Evolutionary conservation across 192 early-diverging fungal genomes (phyloP), one percentile per base, ranked within the genome.

Genomic region (Coemansia aciculifera): DNA sequence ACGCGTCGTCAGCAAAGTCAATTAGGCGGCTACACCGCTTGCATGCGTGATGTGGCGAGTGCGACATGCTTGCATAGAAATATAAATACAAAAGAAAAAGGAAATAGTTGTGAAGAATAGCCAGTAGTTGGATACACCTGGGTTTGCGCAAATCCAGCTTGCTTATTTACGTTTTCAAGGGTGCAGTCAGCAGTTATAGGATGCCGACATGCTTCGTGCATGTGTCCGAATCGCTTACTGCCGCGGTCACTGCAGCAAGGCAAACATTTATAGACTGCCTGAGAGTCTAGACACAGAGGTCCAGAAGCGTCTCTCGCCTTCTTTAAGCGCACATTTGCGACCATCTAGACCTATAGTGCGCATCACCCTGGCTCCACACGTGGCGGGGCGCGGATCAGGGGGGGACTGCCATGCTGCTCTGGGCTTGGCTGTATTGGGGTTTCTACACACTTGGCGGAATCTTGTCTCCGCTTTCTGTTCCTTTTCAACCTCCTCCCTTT

Each of bases 21-120:
- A 81, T 24, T 40, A 52, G 43, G 23, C 65, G 56, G 57, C 65
- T 66, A 42, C 79, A 81, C 42, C 79, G 40, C 37, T 73, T 76
- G 66, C 79, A 81, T 5, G 29, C 31, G 29, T 60, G 15, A 3
- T 60, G 34, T 10, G 34, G 34, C 8, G 36, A 39, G 19, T 60
- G 59, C 1, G 59, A 39, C 59, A 60, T 60, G 24, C 51, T 13
- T 4, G 23, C 29, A n/a, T 13, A 21, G 8, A 23, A 60, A 60
- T 39, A 60, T 2, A 38, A 60, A 60, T 60, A 38, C 21, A 38
- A n/a, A 21, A 60, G 3, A 38, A 39, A 40, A 44, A 44, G 15
- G 6, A 5, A 36, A 36, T 8, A 5, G 24, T 27, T 36, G 34
- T 8, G 34, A 36, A 8, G 34, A 36, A 36, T 36, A 36, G 24